Base-by-base conservation (phyloP, 2,329 filamentous ascomycete species). In the Calonectria henricotiae region DNA sequence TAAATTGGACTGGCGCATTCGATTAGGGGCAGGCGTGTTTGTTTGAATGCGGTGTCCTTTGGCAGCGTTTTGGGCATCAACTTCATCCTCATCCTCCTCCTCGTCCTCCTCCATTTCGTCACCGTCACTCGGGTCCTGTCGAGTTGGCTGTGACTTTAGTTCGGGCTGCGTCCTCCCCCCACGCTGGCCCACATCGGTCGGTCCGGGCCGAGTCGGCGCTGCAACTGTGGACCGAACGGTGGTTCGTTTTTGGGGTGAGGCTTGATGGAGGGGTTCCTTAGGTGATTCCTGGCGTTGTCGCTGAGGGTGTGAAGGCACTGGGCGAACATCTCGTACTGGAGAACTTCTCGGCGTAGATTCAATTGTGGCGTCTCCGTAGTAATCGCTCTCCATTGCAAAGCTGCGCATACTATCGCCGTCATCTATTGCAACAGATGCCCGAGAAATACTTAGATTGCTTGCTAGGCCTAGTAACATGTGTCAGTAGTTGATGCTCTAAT, bases 281-380 rank as follows among this genome's bases (percentile, higher is more conserved):
- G 63, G 58, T 0, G 60, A 49, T 37, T 47, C 61, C 47, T 54
- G 13, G 4, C 9, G 9, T 30, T 54, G 65, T 5, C 41, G 13
- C 3, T 11, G 43, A 47, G 46, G 13, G 39, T 44, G 71, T 20
- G 62, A 37, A 6, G 43, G 30, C 15, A 27, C 17, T 58, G 62
- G 51, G 30, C 46, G 71, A 8, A 44, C 39, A 32, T 62, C 68
- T 7, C 61, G 46, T 5, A 35, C 67, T 25, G 67, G 71, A 15
- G 64, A 64, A 15, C 35, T 62, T 17, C 66, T 71, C 44, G 79
- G 75, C 5, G 79, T 76, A 49, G 79, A 80, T 61, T 67, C 76
- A 77, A 84, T 82, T 68, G 79, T 80, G n/a, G 82, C 82, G 71
- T 83, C 78, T 32, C 77, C 80, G 67, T 79, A 84, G 51, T 75